Percentiles rank a stretch among this genome's conserved stretches.
phyloP scores from a whole-genome alignment of 2,329 filamentous ascomycete species.

The Penicillium vulpinum region DNA sequence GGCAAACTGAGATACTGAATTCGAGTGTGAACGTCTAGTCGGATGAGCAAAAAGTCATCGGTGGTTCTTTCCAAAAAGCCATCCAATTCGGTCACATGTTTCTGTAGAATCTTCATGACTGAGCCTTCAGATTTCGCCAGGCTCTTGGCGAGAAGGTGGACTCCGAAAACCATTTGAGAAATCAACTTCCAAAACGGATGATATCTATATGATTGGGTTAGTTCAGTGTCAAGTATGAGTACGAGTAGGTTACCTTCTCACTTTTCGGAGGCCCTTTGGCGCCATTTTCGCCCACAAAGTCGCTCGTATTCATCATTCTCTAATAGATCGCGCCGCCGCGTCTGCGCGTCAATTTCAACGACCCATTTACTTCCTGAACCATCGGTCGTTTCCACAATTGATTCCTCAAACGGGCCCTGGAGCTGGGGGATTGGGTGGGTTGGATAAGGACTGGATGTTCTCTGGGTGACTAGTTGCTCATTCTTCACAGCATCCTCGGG shows the following conservation, averaged over 20 bases:
- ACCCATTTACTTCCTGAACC: conserved; percentile 27
- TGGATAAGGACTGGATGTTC: conserved; percentile 25
- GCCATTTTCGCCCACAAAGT: conserved; percentile 73
- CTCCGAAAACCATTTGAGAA: conserved; percentile 89
- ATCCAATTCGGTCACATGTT: conserved; percentile 91
- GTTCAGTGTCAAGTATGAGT: not conserved
- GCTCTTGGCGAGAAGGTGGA: conserved; percentile 80
- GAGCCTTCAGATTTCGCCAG: conserved; percentile 86
- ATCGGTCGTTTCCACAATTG: conserved; percentile 41
- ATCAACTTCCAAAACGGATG: conserved; percentile 89
- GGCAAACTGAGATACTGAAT: conserved; percentile 79
- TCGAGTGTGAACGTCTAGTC: conserved; percentile 75
- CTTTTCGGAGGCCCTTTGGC: conserved; percentile 67
- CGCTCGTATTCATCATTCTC: conserved; percentile 68
- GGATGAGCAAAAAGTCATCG: conserved; percentile 78
- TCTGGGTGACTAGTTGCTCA: not conserved
- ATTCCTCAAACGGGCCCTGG: conserved; percentile 49
- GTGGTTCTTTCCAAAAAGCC: conserved; percentile 82
- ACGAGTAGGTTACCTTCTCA: conserved; percentile 12
- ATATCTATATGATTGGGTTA: conserved; percentile 50
- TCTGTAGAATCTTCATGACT: conserved; percentile 84
- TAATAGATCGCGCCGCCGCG: conserved; percentile 65
- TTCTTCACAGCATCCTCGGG: not conserved
- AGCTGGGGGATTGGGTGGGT: conserved; percentile 45
- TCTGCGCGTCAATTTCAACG: conserved; percentile 41